These are phyloP conservation scores for Fagus sylvatica DNA, from an alignment of 306 rosid species.

Conservation along the genomic window DNA sequence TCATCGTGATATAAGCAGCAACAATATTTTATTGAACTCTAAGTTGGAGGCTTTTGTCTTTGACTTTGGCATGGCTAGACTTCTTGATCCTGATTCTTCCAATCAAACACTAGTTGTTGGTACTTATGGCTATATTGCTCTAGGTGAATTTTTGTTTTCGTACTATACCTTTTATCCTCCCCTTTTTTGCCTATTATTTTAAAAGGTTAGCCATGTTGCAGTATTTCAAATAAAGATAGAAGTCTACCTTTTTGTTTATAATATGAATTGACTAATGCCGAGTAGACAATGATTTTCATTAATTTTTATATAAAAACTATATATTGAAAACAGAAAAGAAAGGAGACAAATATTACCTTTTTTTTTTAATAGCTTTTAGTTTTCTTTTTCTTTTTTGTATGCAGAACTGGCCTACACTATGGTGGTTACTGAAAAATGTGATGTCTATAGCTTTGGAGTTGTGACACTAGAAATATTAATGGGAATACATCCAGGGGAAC, in stretches of 20 bases:
- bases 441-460: conserved; percentile 26
- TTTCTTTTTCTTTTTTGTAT: not conserved
- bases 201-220: too few relatives aligned
- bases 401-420: conserved; percentile 9
- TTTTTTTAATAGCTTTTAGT: not conserved
- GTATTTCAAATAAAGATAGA: too few relatives aligned
- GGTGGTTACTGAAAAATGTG: conserved; percentile 18
- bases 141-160: not conserved
- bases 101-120: conserved; percentile 15
- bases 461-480: conserved; percentile 26
- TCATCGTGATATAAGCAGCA: conserved; percentile 19
- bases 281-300: too few relatives aligned
- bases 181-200: not conserved
- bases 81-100: conserved; percentile 20
- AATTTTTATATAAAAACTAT: too few relatives aligned
- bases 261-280: not conserved
- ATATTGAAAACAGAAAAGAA: not conserved
- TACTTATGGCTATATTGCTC: conserved; percentile 24
- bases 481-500: conserved; percentile 14
- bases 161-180: too few relatives aligned
- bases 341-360: not conserved
- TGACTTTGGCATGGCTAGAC: conserved; percentile 17
- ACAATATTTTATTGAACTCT: conserved; percentile 15
- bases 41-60: conserved; percentile 17
- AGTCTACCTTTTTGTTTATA: not conserved